These are phyloP conservation scores for Apiospora hydei DNA, from an alignment of 2,329 filamentous ascomycete species.

Conservation along the genomic window DNA sequence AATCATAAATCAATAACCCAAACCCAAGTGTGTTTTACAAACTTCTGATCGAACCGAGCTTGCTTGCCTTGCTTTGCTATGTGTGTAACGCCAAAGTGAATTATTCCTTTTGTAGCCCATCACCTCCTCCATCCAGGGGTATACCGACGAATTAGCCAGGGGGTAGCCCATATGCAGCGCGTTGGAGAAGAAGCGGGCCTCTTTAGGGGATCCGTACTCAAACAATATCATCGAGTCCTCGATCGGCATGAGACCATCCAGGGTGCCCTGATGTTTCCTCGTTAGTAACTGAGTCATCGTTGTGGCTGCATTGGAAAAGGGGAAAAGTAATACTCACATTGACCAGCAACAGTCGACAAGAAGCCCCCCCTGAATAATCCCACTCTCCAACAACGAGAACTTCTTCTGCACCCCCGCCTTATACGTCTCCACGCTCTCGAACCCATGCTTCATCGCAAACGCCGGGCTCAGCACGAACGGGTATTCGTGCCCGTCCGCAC, in stretches of 20 bases:
- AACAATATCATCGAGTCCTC: slow-evolving; percentile 71
- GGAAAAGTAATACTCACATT: slow-evolving; percentile 53
- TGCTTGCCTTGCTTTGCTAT: not conserved
- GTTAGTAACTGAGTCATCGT: not conserved
- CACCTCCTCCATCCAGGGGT: slow-evolving; percentile 68
- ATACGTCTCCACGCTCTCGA: slow-evolving; percentile 61
- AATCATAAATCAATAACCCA: not conserved
- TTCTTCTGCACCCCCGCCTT: slow-evolving; percentile 61
- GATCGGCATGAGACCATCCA: slow-evolving; percentile 72
- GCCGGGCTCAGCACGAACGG: slow-evolving; percentile 64
- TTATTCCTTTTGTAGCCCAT: slow-evolving; percentile 42
- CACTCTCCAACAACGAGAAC: slow-evolving; percentile 68
- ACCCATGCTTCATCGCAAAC: slow-evolving; percentile 70
- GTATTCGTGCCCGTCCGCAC: slow-evolving; percentile 71
- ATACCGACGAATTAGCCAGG: slow-evolving; percentile 61
- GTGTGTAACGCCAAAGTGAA: not conserved
- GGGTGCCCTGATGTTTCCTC: slow-evolving; percentile 54
- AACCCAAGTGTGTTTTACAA: not conserved
- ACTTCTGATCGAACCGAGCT: not conserved
- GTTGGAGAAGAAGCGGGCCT: slow-evolving; percentile 68
- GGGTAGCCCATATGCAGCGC: slow-evolving; percentile 75
- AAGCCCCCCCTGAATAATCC: slow-evolving; percentile 62
- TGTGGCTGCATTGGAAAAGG: too few relatives aligned
- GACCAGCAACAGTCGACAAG: slow-evolving; percentile 64
- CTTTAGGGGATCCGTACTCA: slow-evolving; percentile 70